Base-by-base conservation (phyloP, 352 stramenopile genomes). In the Pythium insidiosum region DNA sequence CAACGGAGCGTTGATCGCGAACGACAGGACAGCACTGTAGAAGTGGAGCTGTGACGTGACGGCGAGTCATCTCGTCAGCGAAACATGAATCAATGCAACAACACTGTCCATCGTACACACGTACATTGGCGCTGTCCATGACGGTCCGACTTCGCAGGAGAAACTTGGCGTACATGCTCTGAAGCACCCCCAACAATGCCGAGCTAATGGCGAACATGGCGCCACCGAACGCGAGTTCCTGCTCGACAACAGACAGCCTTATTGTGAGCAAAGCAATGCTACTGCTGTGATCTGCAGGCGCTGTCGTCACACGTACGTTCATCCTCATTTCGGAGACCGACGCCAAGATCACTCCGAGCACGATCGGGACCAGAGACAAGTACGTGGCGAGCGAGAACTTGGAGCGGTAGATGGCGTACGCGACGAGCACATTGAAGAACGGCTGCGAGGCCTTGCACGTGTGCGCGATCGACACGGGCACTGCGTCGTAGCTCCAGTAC, bases 21-120 rank as follows among this genome's bases (percentile, higher is more conserved):
- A 89, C 21, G 78, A 90, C 26, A 93, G 42, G 46, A 89, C 80
- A 5, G 74, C 70, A 31, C 72, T 85, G 68, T 91, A 93, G 42
- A 93, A 93, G 61, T 93, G 81, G 6, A 93, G 74, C 81, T 93
- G 50, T n/a, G n/a, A n/a, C n/a, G n/a, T n/a, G n/a, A n/a, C n/a
- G n/a, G n/a, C n/a, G n/a, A n/a, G n/a, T n/a, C n/a, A n/a, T n/a
- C n/a, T n/a, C n/a, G n/a, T n/a, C n/a, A n/a, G n/a, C n/a, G n/a
- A n/a, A n/a, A n/a, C n/a, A n/a, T n/a, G n/a, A n/a, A n/a, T n/a
- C n/a, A n/a, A n/a, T n/a, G n/a, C n/a, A n/a, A n/a, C n/a, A n/a
- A n/a, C n/a, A n/a, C n/a, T n/a, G n/a, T n/a, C n/a, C n/a, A n/a
- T n/a, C n/a, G n/a, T n/a, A n/a, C n/a, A n/a, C 9, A 75, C 74